Evolutionary conservation across 1,139 yeast genomes (phyloP).

Genomic region (Nematodospora anomalae): DNA sequence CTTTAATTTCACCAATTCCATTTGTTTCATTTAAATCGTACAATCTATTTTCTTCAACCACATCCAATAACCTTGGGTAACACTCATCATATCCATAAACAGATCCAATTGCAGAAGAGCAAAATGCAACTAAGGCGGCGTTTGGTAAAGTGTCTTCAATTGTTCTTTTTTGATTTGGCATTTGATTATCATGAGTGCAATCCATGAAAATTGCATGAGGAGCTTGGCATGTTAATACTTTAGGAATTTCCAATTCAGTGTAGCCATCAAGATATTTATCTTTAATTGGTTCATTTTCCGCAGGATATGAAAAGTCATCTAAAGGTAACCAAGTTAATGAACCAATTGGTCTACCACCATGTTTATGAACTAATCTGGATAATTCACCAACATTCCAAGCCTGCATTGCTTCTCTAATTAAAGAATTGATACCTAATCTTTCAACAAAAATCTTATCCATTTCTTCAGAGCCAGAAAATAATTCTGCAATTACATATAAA

Average conservation of each 20-base stretch:
- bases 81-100: conserved; percentile 94
- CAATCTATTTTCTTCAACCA: conserved; percentile 72
- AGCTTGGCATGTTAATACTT: conserved; percentile 59
- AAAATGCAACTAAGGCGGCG: conserved; percentile 91
- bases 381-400: conserved; percentile 88
- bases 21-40: conserved; percentile 54
- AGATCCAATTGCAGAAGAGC: conserved; percentile 93
- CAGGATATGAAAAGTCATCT: conserved; percentile 70
- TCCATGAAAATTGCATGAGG: conserved; percentile 97
- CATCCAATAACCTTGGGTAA: conserved; percentile 75
- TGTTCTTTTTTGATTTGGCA: conserved; percentile 84
- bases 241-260: conserved; percentile 63
- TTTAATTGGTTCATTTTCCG: conserved; percentile 39
- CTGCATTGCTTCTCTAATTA: conserved; percentile 97
- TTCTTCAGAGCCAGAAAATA: conserved; percentile 89
- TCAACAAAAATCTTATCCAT: conserved; percentile 91
- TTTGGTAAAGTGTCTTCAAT: conserved; percentile 92
- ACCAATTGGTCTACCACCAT: conserved; percentile 96
- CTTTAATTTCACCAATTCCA: conserved; percentile 77
- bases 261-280: conserved; percentile 38
- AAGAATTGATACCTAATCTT: conserved; percentile 80
- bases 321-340: conserved; percentile 77
- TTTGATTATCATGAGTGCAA: conserved; percentile 94
- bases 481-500: conserved; percentile 89
- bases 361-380: conserved; percentile 82